These are phyloP conservation scores for Penicillium arizonense DNA, from an alignment of 495 filamentous ascomycete genomes.

Conservation along the genomic window DNA sequence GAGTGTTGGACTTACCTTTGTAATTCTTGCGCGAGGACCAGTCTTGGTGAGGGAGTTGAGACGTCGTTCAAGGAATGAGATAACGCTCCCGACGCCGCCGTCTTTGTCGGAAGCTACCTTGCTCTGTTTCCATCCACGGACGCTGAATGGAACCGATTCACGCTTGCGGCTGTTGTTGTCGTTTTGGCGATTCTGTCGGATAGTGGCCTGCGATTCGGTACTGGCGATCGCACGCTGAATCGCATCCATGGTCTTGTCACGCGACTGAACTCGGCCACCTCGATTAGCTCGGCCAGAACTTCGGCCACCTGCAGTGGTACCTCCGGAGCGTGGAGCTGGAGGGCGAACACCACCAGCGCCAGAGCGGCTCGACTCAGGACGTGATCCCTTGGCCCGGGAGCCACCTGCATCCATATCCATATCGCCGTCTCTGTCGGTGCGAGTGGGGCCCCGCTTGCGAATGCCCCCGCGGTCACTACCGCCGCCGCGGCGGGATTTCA, in stretches of 20 bases:
- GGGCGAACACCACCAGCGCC: background rate
- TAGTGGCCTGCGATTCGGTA: conserved; percentile 37
- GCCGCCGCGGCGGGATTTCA: conserved; percentile 33
- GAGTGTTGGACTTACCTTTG: conserved; percentile 75
- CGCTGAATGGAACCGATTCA: conserved; percentile 43
- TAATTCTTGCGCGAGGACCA: conserved; percentile 62
- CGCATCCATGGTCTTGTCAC: conserved; percentile 28
- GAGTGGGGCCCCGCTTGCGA: conserved; percentile 59
- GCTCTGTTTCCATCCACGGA: conserved; percentile 73
- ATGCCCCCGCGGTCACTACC: conserved; percentile 61
- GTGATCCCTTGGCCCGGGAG: conserved; percentile 35
- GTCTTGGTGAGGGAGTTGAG: conserved; percentile 60
- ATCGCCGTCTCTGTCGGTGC: conserved; percentile 78
- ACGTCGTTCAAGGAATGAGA: conserved; percentile 71
- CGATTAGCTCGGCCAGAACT: conserved; percentile 25
- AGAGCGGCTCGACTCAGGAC: conserved; percentile 24
- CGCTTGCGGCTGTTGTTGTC: conserved; percentile 9
- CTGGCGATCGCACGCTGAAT: conserved; percentile 45
- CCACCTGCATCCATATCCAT: conserved; percentile 67
- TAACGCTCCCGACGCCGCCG: conserved; percentile 66
- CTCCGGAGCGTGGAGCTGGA: background rate
- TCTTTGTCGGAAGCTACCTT: conserved; percentile 69
- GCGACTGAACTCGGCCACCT: conserved; percentile 23
- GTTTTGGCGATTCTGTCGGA: conserved; percentile 39
- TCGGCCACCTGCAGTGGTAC: conserved; percentile 1